Base-by-base conservation (phyloP, 257 asterid species). In the Nicotiana benthamiana region DNA sequence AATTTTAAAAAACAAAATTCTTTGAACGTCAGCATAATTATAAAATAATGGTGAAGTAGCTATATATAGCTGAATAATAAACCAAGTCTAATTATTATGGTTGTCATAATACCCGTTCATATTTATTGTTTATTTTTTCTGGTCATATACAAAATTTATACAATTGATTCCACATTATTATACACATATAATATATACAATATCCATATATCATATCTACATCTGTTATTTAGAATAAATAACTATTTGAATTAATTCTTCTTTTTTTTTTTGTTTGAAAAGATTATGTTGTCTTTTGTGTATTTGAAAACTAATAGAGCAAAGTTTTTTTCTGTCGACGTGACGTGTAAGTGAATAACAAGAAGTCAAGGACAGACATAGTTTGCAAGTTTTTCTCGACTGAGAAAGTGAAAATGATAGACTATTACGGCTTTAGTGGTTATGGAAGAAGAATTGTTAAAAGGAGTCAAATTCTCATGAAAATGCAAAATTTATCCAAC, bases 1-100 rank as follows among this genome's bases (percentile, higher is more conserved):
- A 46, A 22, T 24, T 48, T 46, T 46, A 72, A 40, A 22, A 22
- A 72, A 72, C 78, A 46, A 46, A 22, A 72, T 72, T 72, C 78
- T 72, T n/a, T 28, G n/a, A 72, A 24, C 34, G 1, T 46, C 15
- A 72, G 60, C 40, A 72, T 48, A 46, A 13, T 43, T 43, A 20
- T 43, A 43, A 72, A 40, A 46, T 46, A 72, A 72, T 72, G 78
- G 4, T 46, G 34, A 46, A 46, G 60, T 72, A 22, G 76, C 56
- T 68, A 11, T 36, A 11, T 36, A 17, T 1, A 20, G 32, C 15
- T 68, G n/a, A 68, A 68, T 68, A 20, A 11, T 20, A 70, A 70
- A 70, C 48, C 26, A n/a, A 22, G 34, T 22, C 77, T 0, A 7
- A 40, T 7, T 70, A 16, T 70, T 22, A 6, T 70, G 15, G 24